Conservation (phyloP, 2,329 filamentous ascomycete species). For the Hortaea sp. region DNA sequence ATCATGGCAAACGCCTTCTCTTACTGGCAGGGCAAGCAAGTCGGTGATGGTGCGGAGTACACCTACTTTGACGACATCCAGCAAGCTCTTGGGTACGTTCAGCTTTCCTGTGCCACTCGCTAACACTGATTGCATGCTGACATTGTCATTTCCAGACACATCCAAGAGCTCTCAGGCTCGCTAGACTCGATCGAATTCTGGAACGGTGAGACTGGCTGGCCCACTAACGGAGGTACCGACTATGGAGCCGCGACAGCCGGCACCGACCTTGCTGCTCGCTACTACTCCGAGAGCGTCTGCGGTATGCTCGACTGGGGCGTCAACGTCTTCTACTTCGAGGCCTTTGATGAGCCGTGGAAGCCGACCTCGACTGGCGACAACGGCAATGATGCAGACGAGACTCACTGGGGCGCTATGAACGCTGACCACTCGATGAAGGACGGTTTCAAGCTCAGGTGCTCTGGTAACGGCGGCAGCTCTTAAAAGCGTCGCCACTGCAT, state of each 20-base stretch:
- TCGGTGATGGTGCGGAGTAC: constrained; percentile 43
- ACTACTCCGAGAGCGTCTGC: constrained; percentile 54
- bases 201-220: constrained; percentile 62
- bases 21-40: constrained; percentile 59
- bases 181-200: constrained; percentile 51
- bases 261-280: constrained; percentile 47
- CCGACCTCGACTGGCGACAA: constrained; percentile 53
- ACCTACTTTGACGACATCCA: constrained; percentile 59
- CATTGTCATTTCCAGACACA: constrained; percentile 30
- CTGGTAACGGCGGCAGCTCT: neutral
- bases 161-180: constrained; percentile 49
- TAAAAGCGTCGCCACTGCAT: neutral
- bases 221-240: constrained; percentile 49
- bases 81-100: constrained; percentile 42
- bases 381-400: constrained; percentile 52
- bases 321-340: constrained; percentile 65
- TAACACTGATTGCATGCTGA: neutral
- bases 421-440: constrained; percentile 46
- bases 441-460: constrained; percentile 39
- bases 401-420: constrained; percentile 59
- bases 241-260: constrained; percentile 54
- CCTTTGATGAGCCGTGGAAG: constrained; percentile 64
- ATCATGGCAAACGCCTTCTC: constrained; percentile 60
- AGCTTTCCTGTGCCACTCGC: neutral
- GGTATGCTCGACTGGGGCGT: constrained; percentile 54